A percentile compares a stretch with the other conserved stretches of the same genome.
phyloP scores from a whole-genome alignment of 345 rosid genomes.

The Linum lewisii region DNA sequence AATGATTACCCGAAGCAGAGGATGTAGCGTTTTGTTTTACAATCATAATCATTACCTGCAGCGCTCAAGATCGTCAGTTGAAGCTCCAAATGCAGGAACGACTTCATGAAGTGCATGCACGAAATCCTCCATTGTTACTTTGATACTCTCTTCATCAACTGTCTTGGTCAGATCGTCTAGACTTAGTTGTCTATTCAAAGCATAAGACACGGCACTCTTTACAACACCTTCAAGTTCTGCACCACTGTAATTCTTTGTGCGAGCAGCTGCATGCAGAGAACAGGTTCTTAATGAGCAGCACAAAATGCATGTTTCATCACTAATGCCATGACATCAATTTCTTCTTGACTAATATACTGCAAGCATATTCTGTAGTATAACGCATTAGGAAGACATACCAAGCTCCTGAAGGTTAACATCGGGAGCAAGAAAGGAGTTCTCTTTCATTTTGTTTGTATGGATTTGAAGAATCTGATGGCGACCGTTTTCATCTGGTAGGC shows the following conservation, averaged over 20 bases:
- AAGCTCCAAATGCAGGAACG: slow-evolving; percentile 94
- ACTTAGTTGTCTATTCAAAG: slow-evolving; percentile 86
- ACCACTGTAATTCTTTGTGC: slow-evolving; percentile 94
- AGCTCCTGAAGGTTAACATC: slow-evolving; percentile 84
- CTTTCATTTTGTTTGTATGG: slow-evolving; percentile 98
- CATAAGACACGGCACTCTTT: slow-evolving; percentile 97
- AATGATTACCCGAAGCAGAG: not conserved
- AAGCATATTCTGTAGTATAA: not conserved
- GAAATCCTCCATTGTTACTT: slow-evolving; percentile 92
- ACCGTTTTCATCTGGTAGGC: slow-evolving; percentile 98
- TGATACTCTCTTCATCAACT: slow-evolving; percentile 92
- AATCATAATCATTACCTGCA: slow-evolving; percentile 57
- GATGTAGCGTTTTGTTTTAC: not conserved
- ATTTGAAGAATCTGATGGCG: slow-evolving; percentile 94
- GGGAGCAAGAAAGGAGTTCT: slow-evolving; percentile 81
- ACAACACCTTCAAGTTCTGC: slow-evolving; percentile 99
- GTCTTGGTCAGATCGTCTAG: slow-evolving; percentile 96
- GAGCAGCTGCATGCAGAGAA: slow-evolving; percentile 68
- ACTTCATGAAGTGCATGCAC: slow-evolving; percentile 66
- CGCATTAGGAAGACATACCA: slow-evolving; percentile 37
- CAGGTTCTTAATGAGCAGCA: slow-evolving; percentile 4
- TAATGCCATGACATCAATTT: not conserved
- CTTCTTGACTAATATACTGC: too few relatives aligned
- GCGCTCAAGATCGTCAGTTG: slow-evolving; percentile 89
- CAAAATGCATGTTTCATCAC: too few relatives aligned